Evolutionary conservation across 257 asterid species (phyloP), one percentile per base, ranked within the genome.

Genomic region (Salvia rosmarinus): DNA sequence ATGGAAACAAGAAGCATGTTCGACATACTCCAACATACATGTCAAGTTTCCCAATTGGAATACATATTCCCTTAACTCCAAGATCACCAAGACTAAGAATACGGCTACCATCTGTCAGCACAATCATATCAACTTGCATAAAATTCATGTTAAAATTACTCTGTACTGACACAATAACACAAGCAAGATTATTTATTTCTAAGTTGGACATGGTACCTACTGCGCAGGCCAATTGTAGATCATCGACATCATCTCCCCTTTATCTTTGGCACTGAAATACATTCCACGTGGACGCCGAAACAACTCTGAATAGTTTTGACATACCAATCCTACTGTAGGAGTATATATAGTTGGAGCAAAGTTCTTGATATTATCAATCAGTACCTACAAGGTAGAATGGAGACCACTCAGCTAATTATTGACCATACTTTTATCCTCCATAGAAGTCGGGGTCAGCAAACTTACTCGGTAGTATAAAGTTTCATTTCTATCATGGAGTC

Each of bases 221-320:
- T 75, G 77, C 64, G 88, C 78, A 72, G 99, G 99, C 99, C 99
- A 95, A 77, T 95, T 95, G 73, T 89, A 91, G 81, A 95, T 92
- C 99, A 95, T 91, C 70, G 99, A 95, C 99, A 91, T 91, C 99
- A 95, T 95, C 84, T 91, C 98, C 75, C 99, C 99, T 86, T 87
- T 95, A 74, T 95, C 99, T 83, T 87, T 95, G 81, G 97, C 98
- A 81, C 97, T 91, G 89, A 95, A 95, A 76, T 95, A 95, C 99
- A 95, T 95, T 70, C 99, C 99, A 67, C 98, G 98, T 28, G 99
- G 99, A 60, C 99, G 95, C 62, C 99, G 83, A 79, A 88, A 91
- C 83, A 95, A 81, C 56, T 98, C 99, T 9, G 99, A 95, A 81
- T 95, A 95, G 73, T 95, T 95, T 88, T 95, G 99, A 78, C 99